phyloP scores from a whole-genome alignment of 2,329 filamentous ascomycete genomes.

The Fusarium globosum region DNA sequence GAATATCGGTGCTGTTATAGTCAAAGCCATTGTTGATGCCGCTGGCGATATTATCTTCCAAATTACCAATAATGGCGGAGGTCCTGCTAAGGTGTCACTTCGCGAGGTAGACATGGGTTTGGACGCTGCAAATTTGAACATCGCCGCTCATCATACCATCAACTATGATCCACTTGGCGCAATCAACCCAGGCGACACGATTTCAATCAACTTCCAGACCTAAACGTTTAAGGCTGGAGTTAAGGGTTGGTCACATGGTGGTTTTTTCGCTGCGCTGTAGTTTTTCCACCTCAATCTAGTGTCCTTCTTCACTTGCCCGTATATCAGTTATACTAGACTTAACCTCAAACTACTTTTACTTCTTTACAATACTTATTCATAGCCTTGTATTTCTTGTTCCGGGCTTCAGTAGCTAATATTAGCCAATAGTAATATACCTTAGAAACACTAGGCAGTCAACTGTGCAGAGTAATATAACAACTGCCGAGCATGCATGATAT shows the following conservation, averaged over 20 bases:
- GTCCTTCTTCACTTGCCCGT: background rate
- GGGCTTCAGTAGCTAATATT: too few relatives aligned
- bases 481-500: background rate
- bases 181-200: background rate
- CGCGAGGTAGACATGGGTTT: background rate
- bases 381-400: background rate
- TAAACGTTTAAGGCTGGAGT: background rate
- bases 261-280: background rate
- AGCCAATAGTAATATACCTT: too few relatives aligned
- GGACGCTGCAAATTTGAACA: background rate
- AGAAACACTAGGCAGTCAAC: too few relatives aligned
- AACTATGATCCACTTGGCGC: background rate
- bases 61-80: background rate
- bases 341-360: fast-evolving
- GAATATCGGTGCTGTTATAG: background rate
- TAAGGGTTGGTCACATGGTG: background rate
- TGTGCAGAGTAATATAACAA: background rate
- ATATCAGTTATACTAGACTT: background rate
- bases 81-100: background rate
- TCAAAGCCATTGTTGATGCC: background rate
- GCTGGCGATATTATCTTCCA: background rate
- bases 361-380: fast-evolving
- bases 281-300: background rate
- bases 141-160: background rate
- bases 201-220: background rate